Base-by-base conservation (phyloP, 495 filamentous ascomycete species). In the Penicillium herquei region DNA sequence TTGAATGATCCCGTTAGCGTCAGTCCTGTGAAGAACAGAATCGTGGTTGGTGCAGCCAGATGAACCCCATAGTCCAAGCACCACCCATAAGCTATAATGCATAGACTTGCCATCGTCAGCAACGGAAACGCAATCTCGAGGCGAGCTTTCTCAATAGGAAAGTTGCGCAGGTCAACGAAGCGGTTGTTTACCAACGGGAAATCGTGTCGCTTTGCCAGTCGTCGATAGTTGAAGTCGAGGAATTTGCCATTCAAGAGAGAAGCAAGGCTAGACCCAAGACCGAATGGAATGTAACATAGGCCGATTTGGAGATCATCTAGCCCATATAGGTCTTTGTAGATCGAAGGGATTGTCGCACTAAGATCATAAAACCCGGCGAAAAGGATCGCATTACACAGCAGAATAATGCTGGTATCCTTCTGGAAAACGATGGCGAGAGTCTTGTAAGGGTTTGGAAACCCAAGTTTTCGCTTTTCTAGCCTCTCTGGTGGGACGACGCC, bases 211-310 rank as follows among this genome's bases (percentile, higher is more conserved):
- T 59, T 64, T 6, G 78, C 79, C 4, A 70, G 61, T 7, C 65
- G 62, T n/a, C 69, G 68, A 62, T 77, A 83, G 51, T 80, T 80
- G 17, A 57, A 57, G 51, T 81, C 80, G 57, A 81, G 55, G 64
- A 96, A 88, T 69, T 93, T 91, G 56, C 93, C 93, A 66, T 92
- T 91, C 57, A 89, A 85, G 56, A 96, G 86, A 39, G 91, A 89
- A 55, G 91, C 94, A 48, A 96, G 84, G 46, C 89, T 91, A 49
- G 93, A 71, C 16, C 79, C 78, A 0, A 72, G 52, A 0, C 74
- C 75, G 35, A 78, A 70, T 5, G 80, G 70, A 7, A 81, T 69
- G 34, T 76, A 82, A 49, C 72, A 74, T 1, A 80, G 64, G n/a
- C 80, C 80, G 35, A 82, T 60, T 18, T 79, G 60, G 18, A 83